These are phyloP conservation scores for Metarhizium brunneum DNA, from an alignment of 2,329 filamentous ascomycete species.

Conservation along the genomic window DNA sequence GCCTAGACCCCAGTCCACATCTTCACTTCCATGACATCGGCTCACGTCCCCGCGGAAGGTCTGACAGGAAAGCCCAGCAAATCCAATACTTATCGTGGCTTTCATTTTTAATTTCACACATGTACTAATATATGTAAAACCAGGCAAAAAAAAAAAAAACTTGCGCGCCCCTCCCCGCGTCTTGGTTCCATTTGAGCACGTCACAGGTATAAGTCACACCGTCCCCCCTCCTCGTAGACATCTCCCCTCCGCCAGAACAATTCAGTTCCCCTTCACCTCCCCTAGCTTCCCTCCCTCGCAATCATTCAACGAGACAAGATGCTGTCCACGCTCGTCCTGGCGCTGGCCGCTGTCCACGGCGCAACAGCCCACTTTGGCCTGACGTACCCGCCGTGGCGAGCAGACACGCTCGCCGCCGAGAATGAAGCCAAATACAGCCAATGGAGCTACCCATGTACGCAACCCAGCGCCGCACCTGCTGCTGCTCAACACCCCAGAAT, in stretches of 20 bases:
- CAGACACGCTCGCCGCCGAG: constrained; percentile 32
- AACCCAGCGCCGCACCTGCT: too few species aligned
- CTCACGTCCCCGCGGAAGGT: neutral
- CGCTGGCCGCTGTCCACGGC: constrained; percentile 25
- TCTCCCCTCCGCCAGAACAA: neutral
- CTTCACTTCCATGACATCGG: neutral
- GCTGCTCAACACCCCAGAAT: too few species aligned
- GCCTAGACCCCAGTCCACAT: too few species aligned
- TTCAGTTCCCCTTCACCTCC: too few species aligned
- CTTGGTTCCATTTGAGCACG: too few species aligned
- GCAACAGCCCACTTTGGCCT: constrained; percentile 40
- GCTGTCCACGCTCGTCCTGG: constrained; percentile 21
- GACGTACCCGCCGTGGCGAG: constrained; percentile 38
- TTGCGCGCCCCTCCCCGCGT: too few species aligned
- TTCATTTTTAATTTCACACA: too few species aligned
- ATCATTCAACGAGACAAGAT: constrained; percentile 13
- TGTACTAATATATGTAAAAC: too few species aligned
- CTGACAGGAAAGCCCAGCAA: too few species aligned
- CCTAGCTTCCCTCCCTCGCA: neutral
- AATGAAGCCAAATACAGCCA: constrained; percentile 34
- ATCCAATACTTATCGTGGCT: too few species aligned
- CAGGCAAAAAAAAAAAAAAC: neutral
- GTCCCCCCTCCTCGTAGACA: too few species aligned
- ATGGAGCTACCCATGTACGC: constrained; percentile 40
- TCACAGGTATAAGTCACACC: too few species aligned